Percentiles rank a stretch among this genome's conserved stretches.
These are phyloP conservation scores for Protomyces inouyei DNA, from an alignment of 1,139 yeast genomes.

Conservation along the genomic window DNA sequence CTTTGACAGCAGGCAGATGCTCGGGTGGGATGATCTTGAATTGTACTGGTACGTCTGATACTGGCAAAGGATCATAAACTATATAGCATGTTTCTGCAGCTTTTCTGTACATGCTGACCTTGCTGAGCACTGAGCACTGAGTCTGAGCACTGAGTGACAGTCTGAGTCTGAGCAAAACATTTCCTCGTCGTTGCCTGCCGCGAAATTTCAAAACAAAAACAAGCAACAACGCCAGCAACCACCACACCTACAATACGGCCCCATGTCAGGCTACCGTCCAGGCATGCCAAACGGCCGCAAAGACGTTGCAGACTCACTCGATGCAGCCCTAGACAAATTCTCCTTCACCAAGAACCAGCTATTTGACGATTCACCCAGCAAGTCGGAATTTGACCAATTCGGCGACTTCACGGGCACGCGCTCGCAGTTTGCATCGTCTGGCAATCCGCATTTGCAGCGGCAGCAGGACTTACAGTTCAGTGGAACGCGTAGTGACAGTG, in stretches of 20 bases:
- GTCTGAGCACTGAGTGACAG: no score
- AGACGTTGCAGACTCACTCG: not conserved
- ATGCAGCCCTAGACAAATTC: not conserved
- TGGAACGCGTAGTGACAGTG: not conserved
- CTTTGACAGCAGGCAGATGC: no score
- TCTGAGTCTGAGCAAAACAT: no score
- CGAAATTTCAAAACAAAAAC: no score
- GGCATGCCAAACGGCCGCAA: not conserved
- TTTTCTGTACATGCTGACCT: no score
- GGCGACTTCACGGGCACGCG: slow-evolving; percentile 21
- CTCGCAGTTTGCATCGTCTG: slow-evolving; percentile 6
- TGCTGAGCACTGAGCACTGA: no score
- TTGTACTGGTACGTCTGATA: no score
- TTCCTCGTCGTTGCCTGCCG: no score
- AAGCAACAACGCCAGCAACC: no score
- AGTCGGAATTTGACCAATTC: slow-evolving; percentile 22
- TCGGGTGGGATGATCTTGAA: no score
- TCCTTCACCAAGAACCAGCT: slow-evolving; percentile 16
- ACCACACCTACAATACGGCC: not conserved
- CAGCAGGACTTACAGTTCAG: not conserved
- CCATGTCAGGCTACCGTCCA: not conserved
- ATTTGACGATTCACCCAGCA: slow-evolving; percentile 17
- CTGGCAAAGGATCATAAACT: no score
- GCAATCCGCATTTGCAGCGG: not conserved
- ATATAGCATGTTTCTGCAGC: no score